A percentile compares a stretch with the other conserved stretches of the same genome.
These are phyloP conservation scores for Penicillium hordei DNA, from an alignment of 2,329 filamentous ascomycete genomes.

Conservation along the genomic window DNA sequence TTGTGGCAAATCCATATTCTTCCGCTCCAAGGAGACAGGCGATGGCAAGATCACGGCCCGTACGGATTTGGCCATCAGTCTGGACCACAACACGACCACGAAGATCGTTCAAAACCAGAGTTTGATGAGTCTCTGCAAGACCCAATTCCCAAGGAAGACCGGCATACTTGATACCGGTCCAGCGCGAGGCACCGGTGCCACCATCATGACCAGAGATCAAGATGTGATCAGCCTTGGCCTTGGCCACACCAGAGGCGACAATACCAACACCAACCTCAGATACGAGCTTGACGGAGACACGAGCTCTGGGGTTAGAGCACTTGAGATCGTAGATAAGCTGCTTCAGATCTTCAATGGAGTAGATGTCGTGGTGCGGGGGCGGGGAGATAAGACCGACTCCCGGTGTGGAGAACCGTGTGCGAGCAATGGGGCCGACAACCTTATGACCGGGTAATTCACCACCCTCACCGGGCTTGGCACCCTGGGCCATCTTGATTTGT, in stretches of 20 bases:
- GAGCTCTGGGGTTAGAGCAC: conserved; percentile 87
- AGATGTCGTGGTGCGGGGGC: conserved; percentile 96
- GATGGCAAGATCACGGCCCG: conserved; percentile 89
- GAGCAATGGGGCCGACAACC: conserved; percentile 89
- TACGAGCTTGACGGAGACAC: conserved; percentile 95
- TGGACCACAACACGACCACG: conserved; percentile 94
- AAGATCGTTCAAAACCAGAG: conserved; percentile 89
- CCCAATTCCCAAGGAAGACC: conserved; percentile 95
- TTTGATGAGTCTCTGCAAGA: conserved; percentile 96
- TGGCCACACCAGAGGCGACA: conserved; percentile 93
- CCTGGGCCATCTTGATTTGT: conserved; percentile 99
- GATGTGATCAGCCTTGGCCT: conserved; percentile 96
- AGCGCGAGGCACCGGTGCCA: conserved; percentile 92
- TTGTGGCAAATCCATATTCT: conserved; percentile 95
- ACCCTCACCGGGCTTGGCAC: conserved; percentile 95
- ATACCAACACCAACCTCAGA: conserved; percentile 97
- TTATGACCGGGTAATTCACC: conserved; percentile 97
- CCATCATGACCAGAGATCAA: conserved; percentile 95
- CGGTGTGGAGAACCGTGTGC: conserved; percentile 91
- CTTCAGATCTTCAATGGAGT: conserved; percentile 97
- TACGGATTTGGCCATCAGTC: conserved; percentile 91
- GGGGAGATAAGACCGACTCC: conserved; percentile 95
- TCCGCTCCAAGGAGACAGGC: conserved; percentile 95
- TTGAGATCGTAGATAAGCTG: conserved; percentile 97
- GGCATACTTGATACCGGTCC: conserved; percentile 98